These are phyloP conservation scores for Neoscytalidium dimidiatum DNA, from an alignment of 2,329 filamentous ascomycete genomes.

Conservation along the genomic window DNA sequence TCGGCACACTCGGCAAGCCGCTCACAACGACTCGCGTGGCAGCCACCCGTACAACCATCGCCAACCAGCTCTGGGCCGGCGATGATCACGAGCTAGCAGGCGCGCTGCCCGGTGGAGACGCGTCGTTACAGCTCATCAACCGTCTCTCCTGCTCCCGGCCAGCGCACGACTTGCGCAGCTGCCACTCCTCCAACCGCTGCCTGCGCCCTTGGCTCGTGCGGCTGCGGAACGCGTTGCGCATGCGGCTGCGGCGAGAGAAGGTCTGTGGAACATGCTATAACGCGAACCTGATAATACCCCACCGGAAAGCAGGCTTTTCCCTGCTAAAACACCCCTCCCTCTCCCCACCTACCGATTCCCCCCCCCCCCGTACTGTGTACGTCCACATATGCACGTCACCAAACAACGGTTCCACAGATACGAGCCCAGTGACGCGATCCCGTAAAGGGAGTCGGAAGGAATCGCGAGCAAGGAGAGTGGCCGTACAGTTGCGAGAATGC, in stretches of 20 bases:
- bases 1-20: not conserved
- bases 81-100: not conserved
- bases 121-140: not conserved
- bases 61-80: not conserved
- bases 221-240: not conserved
- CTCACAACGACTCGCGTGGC: not conserved
- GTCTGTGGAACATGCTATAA: not conserved
- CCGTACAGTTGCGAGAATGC: not conserved
- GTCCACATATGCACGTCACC: conserved; percentile 10
- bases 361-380: not conserved
- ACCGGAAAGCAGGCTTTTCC: conserved; percentile 10
- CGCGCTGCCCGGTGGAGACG: not conserved
- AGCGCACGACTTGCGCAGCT: not conserved
- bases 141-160: not conserved
- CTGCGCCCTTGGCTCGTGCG: not conserved
- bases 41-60: not conserved
- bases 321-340: not conserved
- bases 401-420: not conserved
- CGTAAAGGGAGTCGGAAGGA: not conserved
- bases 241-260: not conserved
- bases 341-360: not conserved
- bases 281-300: not conserved
- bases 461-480: not conserved
- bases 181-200: not conserved
- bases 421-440: not conserved